A percentile compares a stretch with the other conserved stretches of the same genome.
phyloP scores from a whole-genome alignment of 2,329 filamentous ascomycete genomes.

The Botryotinia convoluta region DNA sequence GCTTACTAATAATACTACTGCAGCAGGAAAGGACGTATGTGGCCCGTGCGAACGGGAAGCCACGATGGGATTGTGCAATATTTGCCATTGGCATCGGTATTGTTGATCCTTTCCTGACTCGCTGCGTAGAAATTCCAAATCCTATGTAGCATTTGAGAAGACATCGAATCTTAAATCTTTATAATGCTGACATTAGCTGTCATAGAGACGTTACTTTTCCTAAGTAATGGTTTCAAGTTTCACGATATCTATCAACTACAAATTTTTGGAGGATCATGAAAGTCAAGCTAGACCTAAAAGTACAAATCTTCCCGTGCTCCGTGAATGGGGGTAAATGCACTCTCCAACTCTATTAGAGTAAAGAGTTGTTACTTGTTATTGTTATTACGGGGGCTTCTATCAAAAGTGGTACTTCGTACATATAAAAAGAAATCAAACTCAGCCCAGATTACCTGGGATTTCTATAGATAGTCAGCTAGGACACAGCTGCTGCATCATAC shows the following conservation, averaged over 20 bases:
- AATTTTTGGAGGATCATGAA: neutral
- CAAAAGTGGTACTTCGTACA: neutral
- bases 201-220: neutral
- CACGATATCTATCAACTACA: neutral
- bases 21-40: neutral
- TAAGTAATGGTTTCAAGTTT: neutral
- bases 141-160: neutral
- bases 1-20: neutral
- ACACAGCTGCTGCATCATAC: neutral
- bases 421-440: neutral
- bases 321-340: neutral
- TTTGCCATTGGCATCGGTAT: neutral
- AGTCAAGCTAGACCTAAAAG: neutral
- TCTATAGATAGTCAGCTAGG: neutral
- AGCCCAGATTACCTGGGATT: neutral
- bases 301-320: neutral
- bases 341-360: neutral
- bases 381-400: neutral
- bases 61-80: neutral
- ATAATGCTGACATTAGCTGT: neutral
- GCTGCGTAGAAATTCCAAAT: neutral
- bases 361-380: neutral
- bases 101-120: neutral
- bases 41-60: neutral
- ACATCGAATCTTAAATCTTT: neutral